Evolutionary conservation across 2,329 filamentous ascomycete species (phyloP), one percentile per base, ranked within the genome.

Genomic region (Plenodomus tracheiphilus): DNA sequence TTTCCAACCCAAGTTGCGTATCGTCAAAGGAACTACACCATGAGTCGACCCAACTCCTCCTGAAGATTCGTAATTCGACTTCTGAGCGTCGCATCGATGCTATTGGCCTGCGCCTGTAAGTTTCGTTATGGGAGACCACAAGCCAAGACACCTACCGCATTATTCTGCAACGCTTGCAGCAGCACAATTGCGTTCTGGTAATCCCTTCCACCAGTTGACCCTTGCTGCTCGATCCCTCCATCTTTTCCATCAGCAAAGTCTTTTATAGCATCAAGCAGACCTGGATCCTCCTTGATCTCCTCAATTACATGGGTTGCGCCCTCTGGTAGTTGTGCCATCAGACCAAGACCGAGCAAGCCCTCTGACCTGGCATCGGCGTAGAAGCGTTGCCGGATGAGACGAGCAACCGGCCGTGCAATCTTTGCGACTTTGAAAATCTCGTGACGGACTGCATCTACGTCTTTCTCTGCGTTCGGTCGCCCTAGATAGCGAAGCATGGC

Each of bases 151-250:
- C 66, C 62, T 58, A 69, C 70, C 51, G 62, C 64, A 47, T 72
- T 68, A 19, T 61, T 65, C 35, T 58, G 52, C 44, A 72, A 48
- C 18, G 65, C 69, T 49, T 71, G 66, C 19, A 73, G 45, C 35
- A 73, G 52, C 28, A 72, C 69, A 22, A 73, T 52, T 10, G 66
- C 64, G 51, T 73, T 73, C 19, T 71, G 66, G 43, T 64, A 66
- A 35, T 73, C 66, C 35, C 67, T 56, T 2, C 64, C 63, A 18
- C 59, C 59, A 28, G 59, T 57, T 32, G 54, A 56, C 3, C 52
- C 49, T 43, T 66, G 54, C 36, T 65, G 57, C 39, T 54, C 53
- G 22, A 46, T 44, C 11, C 57, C 62, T 39, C 54, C 59, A 47
- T 66, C 59, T 21, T 64, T 61, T 32, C 61, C 63, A 28, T 60